Conservation (phyloP, 1,139 yeast genomes). For the Pichia sp. region DNA sequence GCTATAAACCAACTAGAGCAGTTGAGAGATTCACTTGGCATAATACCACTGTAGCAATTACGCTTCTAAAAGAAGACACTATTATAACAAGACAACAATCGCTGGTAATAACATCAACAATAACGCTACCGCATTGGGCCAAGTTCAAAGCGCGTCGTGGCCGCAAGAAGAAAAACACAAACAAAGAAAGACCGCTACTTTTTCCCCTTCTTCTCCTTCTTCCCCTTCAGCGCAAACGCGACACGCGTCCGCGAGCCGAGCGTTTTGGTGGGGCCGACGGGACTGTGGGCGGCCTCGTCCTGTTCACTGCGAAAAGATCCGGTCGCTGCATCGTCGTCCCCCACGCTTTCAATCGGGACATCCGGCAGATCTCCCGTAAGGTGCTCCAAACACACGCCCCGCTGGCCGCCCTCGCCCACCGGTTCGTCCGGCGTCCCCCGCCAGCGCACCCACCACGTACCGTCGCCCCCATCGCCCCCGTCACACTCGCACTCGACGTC, state of each 20-base stretch:
- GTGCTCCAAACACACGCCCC: not conserved
- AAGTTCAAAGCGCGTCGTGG: not conserved
- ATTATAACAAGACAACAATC: not conserved
- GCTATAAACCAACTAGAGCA: too few relatives aligned
- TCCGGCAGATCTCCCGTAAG: not conserved
- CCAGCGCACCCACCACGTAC: not conserved
- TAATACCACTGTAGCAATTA: not conserved
- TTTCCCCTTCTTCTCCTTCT: not conserved
- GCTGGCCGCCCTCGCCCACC: not conserved
- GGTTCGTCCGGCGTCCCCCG: not conserved
- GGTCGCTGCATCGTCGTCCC: not conserved
- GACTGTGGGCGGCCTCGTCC: not conserved
- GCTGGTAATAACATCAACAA: not conserved
- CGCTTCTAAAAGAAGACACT: not conserved
- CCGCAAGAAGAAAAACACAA: not conserved
- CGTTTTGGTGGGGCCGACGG: not conserved
- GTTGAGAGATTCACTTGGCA: not conserved
- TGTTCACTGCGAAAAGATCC: not conserved
- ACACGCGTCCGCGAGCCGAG: not conserved
- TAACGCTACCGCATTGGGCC: not conserved
- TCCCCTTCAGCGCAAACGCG: conserved; percentile 1
- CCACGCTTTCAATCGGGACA: not conserved
- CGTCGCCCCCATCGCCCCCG: conserved; percentile 27
- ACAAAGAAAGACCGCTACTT: not conserved
- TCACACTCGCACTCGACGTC: conserved; percentile 20